Base-by-base conservation (phyloP, 2,329 filamentous ascomycete genomes). In the Aspergillus tanneri region DNA sequence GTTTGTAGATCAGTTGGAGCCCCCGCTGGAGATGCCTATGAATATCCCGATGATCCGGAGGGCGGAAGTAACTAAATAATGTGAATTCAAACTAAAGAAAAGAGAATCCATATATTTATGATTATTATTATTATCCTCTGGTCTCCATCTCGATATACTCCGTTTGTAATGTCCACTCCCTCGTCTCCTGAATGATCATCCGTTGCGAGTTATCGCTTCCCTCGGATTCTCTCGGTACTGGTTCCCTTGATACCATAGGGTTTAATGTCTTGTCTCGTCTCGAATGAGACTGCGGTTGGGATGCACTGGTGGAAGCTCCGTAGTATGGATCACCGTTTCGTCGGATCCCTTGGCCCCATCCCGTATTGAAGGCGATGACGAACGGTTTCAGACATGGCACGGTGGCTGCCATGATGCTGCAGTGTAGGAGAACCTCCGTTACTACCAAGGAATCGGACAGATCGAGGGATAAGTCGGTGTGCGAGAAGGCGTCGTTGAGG, bases 361-460 rank as follows among this genome's bases (percentile, higher is more conserved):
- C 65, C 12, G 68, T 71, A 49, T 68, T 70, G 59, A 73, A 72
- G 39, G 62, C 64, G 22, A 69, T 63, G 11, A 72, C 68, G 47
- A 73, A 73, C 4, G 68, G 65, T 47, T 71, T 72, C 23, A 72
- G 59, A 19, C 71, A 72, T 3, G 71, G 70, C 11, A 74, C 59
- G 0, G 71, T 75, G 30, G 69, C 68, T 0, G 68, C 60, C 49
- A 72, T 71, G 21, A 75, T 61, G 12, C 70, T 69, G 57, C 67
- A 72, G 24, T 69, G 65, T 19, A 74, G 59, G 30, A 74, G 59
- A 32, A 70, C 60, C 45, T 71, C 64, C 14, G 69, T 66, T 47
- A 64, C 61, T 43, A 73, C 64, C 22, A 64, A 53, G 3, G 66
- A 59, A 14, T 67, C 50, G 3, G 65, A 63, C 27, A 65, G 57